These are phyloP conservation scores for Aspergillus thermomutatus DNA, from an alignment of 2,329 filamentous ascomycete species.

Conservation along the genomic window DNA sequence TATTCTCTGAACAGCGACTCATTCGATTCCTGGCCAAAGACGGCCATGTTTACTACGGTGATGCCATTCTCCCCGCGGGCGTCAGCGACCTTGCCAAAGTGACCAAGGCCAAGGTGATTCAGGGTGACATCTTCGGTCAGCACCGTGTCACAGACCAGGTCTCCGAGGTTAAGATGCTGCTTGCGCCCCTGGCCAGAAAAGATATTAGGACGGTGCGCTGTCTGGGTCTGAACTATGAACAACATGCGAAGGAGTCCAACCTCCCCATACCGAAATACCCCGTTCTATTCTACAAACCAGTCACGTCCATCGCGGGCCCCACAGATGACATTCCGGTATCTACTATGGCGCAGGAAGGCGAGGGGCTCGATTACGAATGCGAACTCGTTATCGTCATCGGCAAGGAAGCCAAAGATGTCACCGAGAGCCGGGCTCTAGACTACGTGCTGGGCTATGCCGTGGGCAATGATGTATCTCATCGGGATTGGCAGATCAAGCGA, in stretches of 20 bases:
- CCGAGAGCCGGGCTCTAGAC: slow-evolving; percentile 63
- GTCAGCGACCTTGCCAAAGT: slow-evolving; percentile 60
- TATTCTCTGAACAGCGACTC: slow-evolving; percentile 53
- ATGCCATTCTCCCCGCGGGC: slow-evolving; percentile 65
- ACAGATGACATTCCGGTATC: slow-evolving; percentile 65
- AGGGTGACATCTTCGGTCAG: slow-evolving; percentile 63
- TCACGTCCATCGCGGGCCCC: slow-evolving; percentile 63
- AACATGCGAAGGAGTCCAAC: slow-evolving; percentile 67
- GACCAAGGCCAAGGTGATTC: slow-evolving; percentile 60
- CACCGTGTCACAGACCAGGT: slow-evolving; percentile 63
- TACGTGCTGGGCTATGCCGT: slow-evolving; percentile 73
- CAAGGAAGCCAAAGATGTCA: slow-evolving; percentile 62
- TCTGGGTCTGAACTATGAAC: slow-evolving; percentile 68
- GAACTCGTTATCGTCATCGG: slow-evolving; percentile 73
- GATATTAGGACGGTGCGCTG: slow-evolving; percentile 67
- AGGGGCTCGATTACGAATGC: slow-evolving; percentile 75
- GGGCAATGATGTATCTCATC: slow-evolving; percentile 76
- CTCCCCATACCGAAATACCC: slow-evolving; percentile 69
- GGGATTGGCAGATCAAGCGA: slow-evolving; percentile 69
- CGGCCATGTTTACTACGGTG: slow-evolving; percentile 68
- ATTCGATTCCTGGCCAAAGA: slow-evolving; percentile 71
- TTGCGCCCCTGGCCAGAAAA: slow-evolving; percentile 61
- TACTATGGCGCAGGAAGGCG: slow-evolving; percentile 60
- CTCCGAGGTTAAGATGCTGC: slow-evolving; percentile 51
- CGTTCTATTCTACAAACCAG: slow-evolving; percentile 71